Evolutionary conservation across 805 yeast genomes (phyloP), one percentile per base, ranked within the genome.

Genomic region (Wickerhamomyces strasburgensis): DNA sequence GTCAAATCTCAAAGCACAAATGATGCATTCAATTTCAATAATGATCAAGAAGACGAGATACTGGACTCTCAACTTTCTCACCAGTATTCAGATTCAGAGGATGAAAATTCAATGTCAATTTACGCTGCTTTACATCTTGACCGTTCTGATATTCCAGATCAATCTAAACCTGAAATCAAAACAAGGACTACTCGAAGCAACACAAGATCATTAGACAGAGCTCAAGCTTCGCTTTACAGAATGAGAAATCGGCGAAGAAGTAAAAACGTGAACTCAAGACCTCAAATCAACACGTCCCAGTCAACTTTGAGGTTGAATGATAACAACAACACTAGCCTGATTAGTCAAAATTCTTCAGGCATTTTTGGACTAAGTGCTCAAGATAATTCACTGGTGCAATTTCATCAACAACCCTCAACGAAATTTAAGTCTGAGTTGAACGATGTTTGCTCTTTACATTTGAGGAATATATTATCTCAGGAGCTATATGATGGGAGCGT

Each of bases 21-120:
- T 27, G 44, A 49, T 14, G 34, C 49, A 3, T 52, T 51, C 37
- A 49, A 51, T 29, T 52, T 52, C 33, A 54, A 46, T 33, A 37
- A 31, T 28, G 46, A 46, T 7, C 45, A 46, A 4, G 19, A 26
- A 19, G 41, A 29, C 10, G 42, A 42, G 1, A 40, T 40, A 3
- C 27, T 29, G 10, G 34, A 37, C 14, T n/a, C 10, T 5, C 14
- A 39, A 5, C 35, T 39, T 9, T 37, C 31, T 4, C 33, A 37
- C 15, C 28, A 38, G 17, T 35, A 35, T 9, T 44, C 55, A 3
- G 56, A 51, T 38, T 55, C 59, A 5, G 86, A 79, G 49, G 84
- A 80, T 54, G 85, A 80, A 47, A 74, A 76, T 10, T 80, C 78
- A 0, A 78, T 80, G 84, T 77, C 84, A 0, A 55, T 78, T 16